Conservation (phyloP, 106 monocot genomes). For the Dendrobium nobile region DNA sequence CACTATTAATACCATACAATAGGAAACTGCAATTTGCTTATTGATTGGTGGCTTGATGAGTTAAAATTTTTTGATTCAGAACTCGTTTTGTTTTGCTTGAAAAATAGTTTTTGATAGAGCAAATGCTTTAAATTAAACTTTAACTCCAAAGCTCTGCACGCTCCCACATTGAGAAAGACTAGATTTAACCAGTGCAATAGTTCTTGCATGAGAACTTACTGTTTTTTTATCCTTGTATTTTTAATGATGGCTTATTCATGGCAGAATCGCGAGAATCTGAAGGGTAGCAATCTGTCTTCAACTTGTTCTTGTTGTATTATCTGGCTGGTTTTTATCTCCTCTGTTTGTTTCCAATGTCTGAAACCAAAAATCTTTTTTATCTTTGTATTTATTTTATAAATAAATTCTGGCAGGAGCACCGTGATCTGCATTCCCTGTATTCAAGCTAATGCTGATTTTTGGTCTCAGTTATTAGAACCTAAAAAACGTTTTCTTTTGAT, state of each 20-base stretch:
- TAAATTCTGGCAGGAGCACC: too few relatives aligned
- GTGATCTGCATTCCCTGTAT: not conserved
- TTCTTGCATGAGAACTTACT: not conserved
- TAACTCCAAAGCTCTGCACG: not conserved
- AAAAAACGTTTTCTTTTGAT: not conserved
- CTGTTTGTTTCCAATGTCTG: not conserved
- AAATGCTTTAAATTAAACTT: not conserved
- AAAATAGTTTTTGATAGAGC: not conserved
- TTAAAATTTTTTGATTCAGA: not conserved
- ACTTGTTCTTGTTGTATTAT: not conserved
- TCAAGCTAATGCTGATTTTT: not conserved
- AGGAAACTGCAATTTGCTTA: not conserved
- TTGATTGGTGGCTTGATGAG: not conserved
- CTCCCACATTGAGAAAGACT: not conserved
- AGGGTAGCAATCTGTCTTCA: not conserved
- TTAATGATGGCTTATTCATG: not conserved
- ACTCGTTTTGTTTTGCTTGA: not conserved
- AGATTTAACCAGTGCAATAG: not conserved
- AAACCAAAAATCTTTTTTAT: not conserved
- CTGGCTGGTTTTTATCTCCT: not conserved
- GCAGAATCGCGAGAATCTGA: not conserved
- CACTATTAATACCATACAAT: not conserved
- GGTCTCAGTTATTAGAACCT: not conserved
- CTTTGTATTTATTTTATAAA: not conserved
- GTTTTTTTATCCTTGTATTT: not conserved